Evolutionary conservation across 306 rosid species (phyloP).

Genomic region (Rosa persica): DNA sequence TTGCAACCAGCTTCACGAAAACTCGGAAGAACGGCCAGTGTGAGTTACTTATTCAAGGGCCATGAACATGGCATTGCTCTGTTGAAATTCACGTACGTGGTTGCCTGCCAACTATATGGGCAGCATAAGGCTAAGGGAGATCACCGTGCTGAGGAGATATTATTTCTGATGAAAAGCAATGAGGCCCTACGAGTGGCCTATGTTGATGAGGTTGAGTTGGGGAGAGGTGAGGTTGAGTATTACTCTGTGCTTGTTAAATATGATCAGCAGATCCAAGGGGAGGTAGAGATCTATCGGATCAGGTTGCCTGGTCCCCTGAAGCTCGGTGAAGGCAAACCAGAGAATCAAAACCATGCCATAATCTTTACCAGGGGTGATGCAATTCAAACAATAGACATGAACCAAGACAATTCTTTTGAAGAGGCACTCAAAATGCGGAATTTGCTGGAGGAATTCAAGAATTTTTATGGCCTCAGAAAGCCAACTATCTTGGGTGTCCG

Average conservation of each 20-base stretch:
- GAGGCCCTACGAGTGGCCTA: slow-evolving; percentile 97
- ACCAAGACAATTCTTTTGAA: slow-evolving; percentile 92
- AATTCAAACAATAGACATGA: slow-evolving; percentile 93
- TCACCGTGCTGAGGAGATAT: slow-evolving; percentile 79
- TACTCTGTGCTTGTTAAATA: slow-evolving; percentile 91
- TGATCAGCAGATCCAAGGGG: slow-evolving; percentile 68
- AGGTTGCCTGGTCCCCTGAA: slow-evolving; percentile 91
- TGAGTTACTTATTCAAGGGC: slow-evolving; percentile 57
- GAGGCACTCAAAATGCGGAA: slow-evolving; percentile 98
- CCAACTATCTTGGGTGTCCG: slow-evolving; percentile 97
- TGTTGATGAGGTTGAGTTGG: slow-evolving; percentile 72
- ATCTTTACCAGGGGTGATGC: slow-evolving; percentile 97
- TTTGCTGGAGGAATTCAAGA: slow-evolving; percentile 77
- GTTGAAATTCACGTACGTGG: slow-evolving; percentile 90
- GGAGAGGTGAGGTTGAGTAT: slow-evolving; percentile 69
- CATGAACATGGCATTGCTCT: slow-evolving; percentile 71
- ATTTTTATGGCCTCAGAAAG: slow-evolving; percentile 56
- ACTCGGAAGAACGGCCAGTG: slow-evolving; percentile 53
- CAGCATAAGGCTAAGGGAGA: slow-evolving; percentile 68
- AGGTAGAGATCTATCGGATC: slow-evolving; percentile 83
- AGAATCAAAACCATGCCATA: slow-evolving; percentile 94
- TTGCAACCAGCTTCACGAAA: slow-evolving; percentile 37
- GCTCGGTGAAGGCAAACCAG: slow-evolving; percentile 97
- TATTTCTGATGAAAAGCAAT: slow-evolving; percentile 71
- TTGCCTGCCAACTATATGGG: slow-evolving; percentile 89